phyloP scores from a whole-genome alignment of 176 grass and related monocot species.

The Oryza meridionalis region DNA sequence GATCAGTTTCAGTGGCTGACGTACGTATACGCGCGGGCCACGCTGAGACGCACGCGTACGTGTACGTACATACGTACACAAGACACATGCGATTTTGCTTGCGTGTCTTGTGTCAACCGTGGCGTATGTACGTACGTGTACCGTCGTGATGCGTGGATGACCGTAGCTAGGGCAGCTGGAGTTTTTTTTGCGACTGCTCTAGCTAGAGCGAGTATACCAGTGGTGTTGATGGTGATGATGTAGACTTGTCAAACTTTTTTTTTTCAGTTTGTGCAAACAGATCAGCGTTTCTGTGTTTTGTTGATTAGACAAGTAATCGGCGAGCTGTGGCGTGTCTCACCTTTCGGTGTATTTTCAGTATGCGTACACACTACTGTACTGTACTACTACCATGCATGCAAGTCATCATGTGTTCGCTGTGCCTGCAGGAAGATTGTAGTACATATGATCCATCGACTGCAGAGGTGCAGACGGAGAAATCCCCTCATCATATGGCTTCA shows the following conservation, averaged over 20 bases:
- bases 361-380: neutral
- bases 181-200: slow-evolving; percentile 30
- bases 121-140: slow-evolving; percentile 54
- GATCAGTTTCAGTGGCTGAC: neutral
- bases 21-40: slow-evolving; percentile 16
- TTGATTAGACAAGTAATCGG: neutral
- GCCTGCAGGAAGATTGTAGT: neutral
- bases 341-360: neutral
- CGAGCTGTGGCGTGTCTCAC: neutral
- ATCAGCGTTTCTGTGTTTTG: neutral
- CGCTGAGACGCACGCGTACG: slow-evolving; percentile 33
- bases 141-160: slow-evolving; percentile 5
- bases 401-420: neutral
- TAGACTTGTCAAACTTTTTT: neutral
- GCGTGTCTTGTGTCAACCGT: slow-evolving; percentile 3
- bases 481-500: neutral
- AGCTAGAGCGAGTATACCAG: neutral
- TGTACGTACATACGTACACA: slow-evolving; percentile 46
- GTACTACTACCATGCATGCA: neutral
- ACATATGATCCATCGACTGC: neutral
- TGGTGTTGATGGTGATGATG: neutral
- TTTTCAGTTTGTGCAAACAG: slow-evolving; percentile 14
- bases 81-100: neutral
- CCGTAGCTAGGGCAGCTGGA: slow-evolving; percentile 24
- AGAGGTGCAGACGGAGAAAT: neutral